Evolutionary conservation across 441 rosid species (phyloP).

Genomic region (Raphanus hybrid): DNA sequence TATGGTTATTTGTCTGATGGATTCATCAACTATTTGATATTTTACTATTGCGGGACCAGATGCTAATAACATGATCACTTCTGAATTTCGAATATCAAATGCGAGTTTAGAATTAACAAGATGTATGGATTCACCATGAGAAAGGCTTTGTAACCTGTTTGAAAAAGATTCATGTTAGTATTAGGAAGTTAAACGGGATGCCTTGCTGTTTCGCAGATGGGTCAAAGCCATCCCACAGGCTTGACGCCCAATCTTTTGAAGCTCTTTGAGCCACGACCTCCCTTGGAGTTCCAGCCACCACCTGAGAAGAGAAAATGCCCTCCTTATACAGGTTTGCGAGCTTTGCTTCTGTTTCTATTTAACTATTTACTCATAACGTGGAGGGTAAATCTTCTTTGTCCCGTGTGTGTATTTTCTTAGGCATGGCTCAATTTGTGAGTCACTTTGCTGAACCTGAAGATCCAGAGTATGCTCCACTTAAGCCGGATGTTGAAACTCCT

Average conservation of each 20-base stretch:
- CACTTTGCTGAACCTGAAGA: conserved; percentile 88
- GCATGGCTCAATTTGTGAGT: conserved; percentile 90
- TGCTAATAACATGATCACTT: not conserved
- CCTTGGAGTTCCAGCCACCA: conserved; percentile 84
- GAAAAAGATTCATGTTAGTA: not conserved
- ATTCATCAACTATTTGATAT: not conserved
- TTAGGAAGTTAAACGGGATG: not conserved
- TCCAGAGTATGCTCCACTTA: conserved; percentile 89
- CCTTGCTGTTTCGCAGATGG: conserved; percentile 68
- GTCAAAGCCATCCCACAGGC: conserved; percentile 97
- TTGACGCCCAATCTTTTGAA: conserved; percentile 83
- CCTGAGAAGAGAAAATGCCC: conserved; percentile 95
- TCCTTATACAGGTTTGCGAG: conserved; percentile 59
- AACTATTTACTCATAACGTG: not conserved
- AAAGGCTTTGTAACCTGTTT: conserved; percentile 5
- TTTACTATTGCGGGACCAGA: no score
- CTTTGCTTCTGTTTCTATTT: not conserved
- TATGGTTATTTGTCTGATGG: conserved; percentile 10
- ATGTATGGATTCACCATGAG: not conserved
- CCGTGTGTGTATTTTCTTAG: conserved; percentile 43
- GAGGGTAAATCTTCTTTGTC: not conserved
- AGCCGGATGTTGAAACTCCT: conserved; percentile 76
- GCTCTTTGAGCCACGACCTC: conserved; percentile 92
- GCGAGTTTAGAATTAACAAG: not conserved
- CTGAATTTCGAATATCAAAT: not conserved